Conservation (phyloP, 768 basidiomycete species). For the Boletus rubroflammeus region DNA sequence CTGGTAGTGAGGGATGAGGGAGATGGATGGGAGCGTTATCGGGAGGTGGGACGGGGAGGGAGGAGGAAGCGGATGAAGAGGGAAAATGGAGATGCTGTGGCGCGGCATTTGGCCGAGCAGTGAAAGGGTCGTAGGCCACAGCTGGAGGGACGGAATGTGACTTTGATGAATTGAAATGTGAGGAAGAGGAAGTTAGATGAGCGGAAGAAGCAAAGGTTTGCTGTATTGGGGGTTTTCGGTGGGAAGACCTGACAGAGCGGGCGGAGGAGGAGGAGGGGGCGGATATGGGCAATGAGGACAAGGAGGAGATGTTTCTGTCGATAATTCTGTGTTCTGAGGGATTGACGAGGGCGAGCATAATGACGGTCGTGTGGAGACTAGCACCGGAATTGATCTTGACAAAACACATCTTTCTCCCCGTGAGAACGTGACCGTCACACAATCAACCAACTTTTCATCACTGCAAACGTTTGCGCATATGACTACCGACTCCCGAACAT, state of each 20-base stretch:
- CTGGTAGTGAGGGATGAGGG: conserved; percentile 21
- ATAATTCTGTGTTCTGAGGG: conserved; percentile 32
- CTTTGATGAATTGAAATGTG: conserved; percentile 17
- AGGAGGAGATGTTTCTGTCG: conserved; percentile 26
- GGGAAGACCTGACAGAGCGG: conserved; percentile 20
- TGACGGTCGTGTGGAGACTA: conserved; percentile 16
- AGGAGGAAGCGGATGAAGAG: conserved; percentile 15
- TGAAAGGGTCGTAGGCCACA: conserved; percentile 26
- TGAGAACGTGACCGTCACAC: conserved; percentile 26
- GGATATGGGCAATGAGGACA: conserved; percentile 5
- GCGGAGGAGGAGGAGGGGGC: conserved; percentile 14
- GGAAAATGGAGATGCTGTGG: conserved; percentile 7
- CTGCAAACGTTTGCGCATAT: conserved; percentile 3
- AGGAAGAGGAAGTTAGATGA: conserved; percentile 21
- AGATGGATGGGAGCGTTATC: conserved; percentile 25
- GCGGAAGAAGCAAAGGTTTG: conserved; percentile 27
- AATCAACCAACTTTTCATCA: neutral
- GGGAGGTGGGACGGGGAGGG: conserved; percentile 22
- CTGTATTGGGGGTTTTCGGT: conserved; percentile 28
- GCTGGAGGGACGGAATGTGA: conserved; percentile 20
- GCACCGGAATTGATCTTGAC: conserved; percentile 7
- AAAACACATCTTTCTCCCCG: conserved; percentile 15
- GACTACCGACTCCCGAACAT: too few species aligned
- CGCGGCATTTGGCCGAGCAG: conserved; percentile 15
- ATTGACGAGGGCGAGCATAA: conserved; percentile 52